These are phyloP conservation scores for Boechera divaricarpa DNA, from an alignment of 345 rosid species.

Conservation along the genomic window DNA sequence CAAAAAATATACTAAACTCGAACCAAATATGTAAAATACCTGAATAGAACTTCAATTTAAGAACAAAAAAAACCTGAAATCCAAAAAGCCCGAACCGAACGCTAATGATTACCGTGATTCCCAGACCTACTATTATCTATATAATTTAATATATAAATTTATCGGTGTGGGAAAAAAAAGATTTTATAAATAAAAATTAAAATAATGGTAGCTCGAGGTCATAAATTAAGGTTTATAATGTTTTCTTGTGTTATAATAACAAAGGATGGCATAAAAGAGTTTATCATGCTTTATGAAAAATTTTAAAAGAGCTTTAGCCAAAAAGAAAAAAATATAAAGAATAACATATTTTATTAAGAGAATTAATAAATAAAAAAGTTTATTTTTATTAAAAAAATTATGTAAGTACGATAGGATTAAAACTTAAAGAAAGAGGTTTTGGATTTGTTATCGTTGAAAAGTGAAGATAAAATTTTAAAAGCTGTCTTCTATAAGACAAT, in stretches of 20 bases:
- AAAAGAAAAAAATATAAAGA: background rate
- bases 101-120: no score
- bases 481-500: constrained; percentile 38
- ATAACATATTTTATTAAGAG: background rate
- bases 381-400: background rate
- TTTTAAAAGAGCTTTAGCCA: background rate
- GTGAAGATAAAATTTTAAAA: constrained; percentile 36
- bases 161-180: background rate
- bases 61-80: no score
- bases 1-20: no score
- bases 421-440: constrained; percentile 11
- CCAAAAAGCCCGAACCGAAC: no score
- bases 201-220: background rate
- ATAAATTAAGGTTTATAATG: background rate
- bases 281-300: background rate
- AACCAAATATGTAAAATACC: no score
- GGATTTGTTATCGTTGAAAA: constrained; percentile 45
- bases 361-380: no score
- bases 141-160: background rate
- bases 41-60: no score
- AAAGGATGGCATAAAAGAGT: background rate
- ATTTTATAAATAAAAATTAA: background rate
- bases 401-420: background rate
- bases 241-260: background rate
- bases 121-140: background rate